Conservation (phyloP, 176 grass and related monocot genomes). For the Zizania latifolia region DNA sequence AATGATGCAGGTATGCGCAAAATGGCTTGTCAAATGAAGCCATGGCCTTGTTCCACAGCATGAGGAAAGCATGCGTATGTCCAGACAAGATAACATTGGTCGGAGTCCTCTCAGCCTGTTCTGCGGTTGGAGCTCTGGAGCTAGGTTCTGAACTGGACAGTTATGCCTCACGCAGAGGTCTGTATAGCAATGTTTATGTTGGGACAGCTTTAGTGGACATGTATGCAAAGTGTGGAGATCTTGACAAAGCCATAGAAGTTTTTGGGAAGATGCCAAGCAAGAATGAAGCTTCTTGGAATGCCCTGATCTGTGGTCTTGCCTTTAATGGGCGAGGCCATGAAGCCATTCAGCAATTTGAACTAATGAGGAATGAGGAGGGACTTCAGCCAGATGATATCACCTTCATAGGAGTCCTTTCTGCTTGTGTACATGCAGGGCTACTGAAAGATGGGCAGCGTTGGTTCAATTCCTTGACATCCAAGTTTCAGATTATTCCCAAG, state of each 20-base stretch:
- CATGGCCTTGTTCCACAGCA: constrained; percentile 64
- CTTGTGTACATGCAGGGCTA: constrained; percentile 75
- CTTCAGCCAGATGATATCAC: constrained; percentile 57
- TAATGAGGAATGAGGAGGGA: constrained; percentile 49
- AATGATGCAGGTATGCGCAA: constrained; percentile 69
- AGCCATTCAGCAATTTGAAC: constrained; percentile 58
- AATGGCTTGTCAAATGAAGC: constrained; percentile 87
- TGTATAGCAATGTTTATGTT: constrained; percentile 66
- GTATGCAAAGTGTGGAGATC: constrained; percentile 78
- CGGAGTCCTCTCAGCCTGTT: constrained; percentile 71
- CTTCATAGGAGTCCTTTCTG: constrained; percentile 68
- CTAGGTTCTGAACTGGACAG: constrained; percentile 52
- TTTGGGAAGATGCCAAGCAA: constrained; percentile 58
- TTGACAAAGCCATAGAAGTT: constrained; percentile 41
- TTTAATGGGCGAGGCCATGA: constrained; percentile 50
- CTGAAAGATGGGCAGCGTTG: constrained; percentile 50
- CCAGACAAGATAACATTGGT: constrained; percentile 80
- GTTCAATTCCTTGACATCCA: constrained; percentile 51
- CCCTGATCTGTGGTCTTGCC: constrained; percentile 73
- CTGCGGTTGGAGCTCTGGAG: constrained; percentile 68
- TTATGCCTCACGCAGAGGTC: constrained; percentile 44
- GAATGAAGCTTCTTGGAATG: constrained; percentile 80
- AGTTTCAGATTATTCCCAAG: constrained; percentile 54
- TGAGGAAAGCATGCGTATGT: constrained; percentile 37
- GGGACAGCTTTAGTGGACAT: constrained; percentile 87